A percentile compares a stretch with the other conserved stretches of the same genome.
Conservation (phyloP, 2,329 filamentous ascomycete species). For the Colletotrichum spinosum region DNA sequence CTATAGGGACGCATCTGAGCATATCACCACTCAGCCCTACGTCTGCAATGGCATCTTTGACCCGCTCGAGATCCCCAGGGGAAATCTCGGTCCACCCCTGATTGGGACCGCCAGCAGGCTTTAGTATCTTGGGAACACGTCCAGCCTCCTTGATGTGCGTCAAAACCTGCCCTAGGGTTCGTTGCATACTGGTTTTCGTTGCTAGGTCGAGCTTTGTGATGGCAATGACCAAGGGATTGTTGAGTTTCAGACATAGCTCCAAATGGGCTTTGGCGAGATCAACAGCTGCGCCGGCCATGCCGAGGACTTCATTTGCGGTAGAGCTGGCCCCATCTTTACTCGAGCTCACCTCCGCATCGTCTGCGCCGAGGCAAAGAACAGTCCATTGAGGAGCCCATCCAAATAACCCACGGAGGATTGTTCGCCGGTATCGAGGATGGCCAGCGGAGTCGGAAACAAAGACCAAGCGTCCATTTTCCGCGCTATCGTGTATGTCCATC, state of each 20-base stretch:
- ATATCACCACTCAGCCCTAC: conserved; percentile 58
- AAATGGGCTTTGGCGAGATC: conserved; percentile 85
- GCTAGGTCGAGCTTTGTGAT: conserved; percentile 94
- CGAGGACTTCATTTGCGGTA: conserved; percentile 62
- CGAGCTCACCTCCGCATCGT: conserved; percentile 67
- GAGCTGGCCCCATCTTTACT: conserved; percentile 55
- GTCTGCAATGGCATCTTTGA: conserved; percentile 64
- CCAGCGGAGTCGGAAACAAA: conserved; percentile 94
- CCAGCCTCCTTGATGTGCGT: conserved; percentile 82
- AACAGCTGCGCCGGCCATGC: conserved; percentile 65
- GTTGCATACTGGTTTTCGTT: conserved; percentile 76
- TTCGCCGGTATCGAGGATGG: conserved; percentile 88
- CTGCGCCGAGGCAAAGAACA: conserved; percentile 85
- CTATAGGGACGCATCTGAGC: conserved; percentile 77
- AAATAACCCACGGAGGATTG: conserved; percentile 88
- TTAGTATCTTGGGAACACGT: conserved; percentile 80
- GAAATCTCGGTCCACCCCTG: conserved; percentile 69
- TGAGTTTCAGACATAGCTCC: conserved; percentile 84
- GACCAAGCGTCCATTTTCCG: conserved; percentile 79
- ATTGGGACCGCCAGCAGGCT: conserved; percentile 60
- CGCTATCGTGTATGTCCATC: conserved; percentile 90
- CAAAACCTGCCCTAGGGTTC: conserved; percentile 78
- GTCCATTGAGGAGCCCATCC: conserved; percentile 98
- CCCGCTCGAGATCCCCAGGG: conserved; percentile 66
- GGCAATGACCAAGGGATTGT: conserved; percentile 81